phyloP scores from a whole-genome alignment of 768 basidiomycete species.

The Serendipita sp. region DNA sequence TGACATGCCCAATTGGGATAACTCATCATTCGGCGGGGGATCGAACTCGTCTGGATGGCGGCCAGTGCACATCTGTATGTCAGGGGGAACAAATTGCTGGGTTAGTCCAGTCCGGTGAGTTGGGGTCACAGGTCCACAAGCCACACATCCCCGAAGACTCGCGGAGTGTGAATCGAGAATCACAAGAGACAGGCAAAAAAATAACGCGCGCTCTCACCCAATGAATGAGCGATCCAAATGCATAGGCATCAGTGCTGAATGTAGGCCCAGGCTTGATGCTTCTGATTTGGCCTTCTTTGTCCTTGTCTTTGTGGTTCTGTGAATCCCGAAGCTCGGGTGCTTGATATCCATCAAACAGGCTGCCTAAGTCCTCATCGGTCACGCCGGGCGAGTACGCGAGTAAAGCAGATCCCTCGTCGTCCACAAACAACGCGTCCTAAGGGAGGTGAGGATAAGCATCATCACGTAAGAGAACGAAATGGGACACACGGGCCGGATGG shows the following conservation, averaged over 20 bases:
- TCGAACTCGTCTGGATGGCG: neutral
- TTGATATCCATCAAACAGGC: neutral
- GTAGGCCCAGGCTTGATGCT: neutral
- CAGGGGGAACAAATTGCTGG: no score
- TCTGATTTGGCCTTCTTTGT: no score
- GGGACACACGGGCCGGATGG: conserved; percentile 1
- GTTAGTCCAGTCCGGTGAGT: no score
- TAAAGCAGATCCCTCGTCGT: neutral
- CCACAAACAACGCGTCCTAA: neutral
- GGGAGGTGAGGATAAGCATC: neutral
- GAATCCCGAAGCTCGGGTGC: neutral
- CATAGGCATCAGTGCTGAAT: neutral
- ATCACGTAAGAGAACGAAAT: neutral
- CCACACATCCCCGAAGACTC: no score
- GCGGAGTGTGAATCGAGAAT: no score
- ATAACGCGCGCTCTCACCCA: no score
- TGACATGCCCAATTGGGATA: neutral
- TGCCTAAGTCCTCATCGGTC: no score
- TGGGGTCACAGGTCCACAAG: no score
- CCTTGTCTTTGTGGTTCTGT: no score
- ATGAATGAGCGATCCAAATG: neutral
- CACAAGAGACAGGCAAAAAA: no score
- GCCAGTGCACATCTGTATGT: conserved; percentile 5
- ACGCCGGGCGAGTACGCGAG: neutral
- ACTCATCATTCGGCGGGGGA: no score